A percentile compares a stretch with the other conserved stretches of the same genome.
Conservation (phyloP, 176 grass and related monocot species). For the Eremochloa ophiuroides region DNA sequence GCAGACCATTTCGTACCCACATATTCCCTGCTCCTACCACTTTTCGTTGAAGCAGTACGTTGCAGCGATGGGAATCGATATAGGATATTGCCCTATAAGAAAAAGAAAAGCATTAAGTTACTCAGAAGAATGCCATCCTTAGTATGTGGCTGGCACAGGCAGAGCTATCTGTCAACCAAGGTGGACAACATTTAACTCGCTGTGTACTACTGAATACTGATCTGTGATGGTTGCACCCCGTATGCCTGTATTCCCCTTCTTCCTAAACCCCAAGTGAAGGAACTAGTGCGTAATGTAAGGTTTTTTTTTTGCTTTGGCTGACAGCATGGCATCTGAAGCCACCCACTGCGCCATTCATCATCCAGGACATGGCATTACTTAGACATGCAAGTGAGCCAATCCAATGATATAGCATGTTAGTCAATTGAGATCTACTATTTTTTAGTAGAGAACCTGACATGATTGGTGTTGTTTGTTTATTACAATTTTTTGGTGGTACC, state of each 20-base stretch:
- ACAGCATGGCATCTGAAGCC: neutral
- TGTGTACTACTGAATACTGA: neutral
- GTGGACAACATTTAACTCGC: neutral
- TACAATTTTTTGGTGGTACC: neutral
- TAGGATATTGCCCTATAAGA: slow-evolving; percentile 80
- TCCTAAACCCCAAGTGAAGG: neutral
- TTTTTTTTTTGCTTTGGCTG: neutral
- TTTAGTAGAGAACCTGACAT: neutral
- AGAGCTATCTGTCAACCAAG: neutral
- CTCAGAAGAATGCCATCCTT: slow-evolving; percentile 10
- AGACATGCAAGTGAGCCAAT: neutral
- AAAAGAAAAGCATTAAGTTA: slow-evolving; percentile 2
- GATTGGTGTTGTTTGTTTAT: neutral
- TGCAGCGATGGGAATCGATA: slow-evolving; percentile 93
- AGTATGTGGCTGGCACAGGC: neutral
- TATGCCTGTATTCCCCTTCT: neutral
- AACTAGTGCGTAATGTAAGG: neutral
- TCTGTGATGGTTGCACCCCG: neutral
- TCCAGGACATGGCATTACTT: neutral
- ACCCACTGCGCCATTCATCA: neutral
- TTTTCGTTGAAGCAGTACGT: slow-evolving; percentile 70
- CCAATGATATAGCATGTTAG: neutral
- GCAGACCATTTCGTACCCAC: slow-evolving; percentile 80
- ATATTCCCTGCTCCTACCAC: slow-evolving; percentile 65
- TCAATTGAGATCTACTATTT: too few relatives aligned